These are phyloP conservation scores for Neobulgaria alba DNA, from an alignment of 2,329 filamentous ascomycete genomes.

Conservation along the genomic window DNA sequence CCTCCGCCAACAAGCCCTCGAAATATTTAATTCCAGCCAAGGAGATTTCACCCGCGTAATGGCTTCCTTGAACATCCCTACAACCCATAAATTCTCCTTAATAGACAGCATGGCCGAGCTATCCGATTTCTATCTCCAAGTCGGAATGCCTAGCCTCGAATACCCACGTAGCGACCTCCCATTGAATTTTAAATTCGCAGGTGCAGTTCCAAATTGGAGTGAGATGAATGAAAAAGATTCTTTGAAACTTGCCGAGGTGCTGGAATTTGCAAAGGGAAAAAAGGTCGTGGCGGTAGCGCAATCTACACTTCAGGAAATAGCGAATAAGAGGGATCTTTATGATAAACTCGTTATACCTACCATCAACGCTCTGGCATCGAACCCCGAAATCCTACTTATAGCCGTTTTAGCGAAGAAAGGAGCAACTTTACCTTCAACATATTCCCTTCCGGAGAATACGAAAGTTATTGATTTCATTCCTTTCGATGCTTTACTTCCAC, in stretches of 20 bases:
- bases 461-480: conserved; percentile 31
- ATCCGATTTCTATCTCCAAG: conserved; percentile 29
- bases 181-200: conserved; percentile 35
- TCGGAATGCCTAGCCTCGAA: conserved; percentile 30
- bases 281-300: background rate
- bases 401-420: conserved; percentile 27
- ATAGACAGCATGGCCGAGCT: conserved; percentile 17
- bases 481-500: conserved; percentile 30
- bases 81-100: conserved; percentile 13
- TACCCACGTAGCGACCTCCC: conserved; percentile 31
- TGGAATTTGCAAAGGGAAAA: conserved; percentile 31
- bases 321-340: conserved; percentile 20
- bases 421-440: conserved; percentile 22
- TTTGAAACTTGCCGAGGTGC: conserved; percentile 32
- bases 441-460: conserved; percentile 27
- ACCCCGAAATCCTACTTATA: conserved; percentile 31
- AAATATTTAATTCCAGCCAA: conserved; percentile 13
- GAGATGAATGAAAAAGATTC: conserved; percentile 33
- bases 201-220: conserved; percentile 37
- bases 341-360: conserved; percentile 31
- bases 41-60: conserved; percentile 1
- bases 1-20: conserved; percentile 27
- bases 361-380: conserved; percentile 27
- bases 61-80: background rate
- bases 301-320: conserved; percentile 11